Evolutionary conservation across 1,139 yeast genomes (phyloP).

Genomic region (Suhomyces yuchorum): DNA sequence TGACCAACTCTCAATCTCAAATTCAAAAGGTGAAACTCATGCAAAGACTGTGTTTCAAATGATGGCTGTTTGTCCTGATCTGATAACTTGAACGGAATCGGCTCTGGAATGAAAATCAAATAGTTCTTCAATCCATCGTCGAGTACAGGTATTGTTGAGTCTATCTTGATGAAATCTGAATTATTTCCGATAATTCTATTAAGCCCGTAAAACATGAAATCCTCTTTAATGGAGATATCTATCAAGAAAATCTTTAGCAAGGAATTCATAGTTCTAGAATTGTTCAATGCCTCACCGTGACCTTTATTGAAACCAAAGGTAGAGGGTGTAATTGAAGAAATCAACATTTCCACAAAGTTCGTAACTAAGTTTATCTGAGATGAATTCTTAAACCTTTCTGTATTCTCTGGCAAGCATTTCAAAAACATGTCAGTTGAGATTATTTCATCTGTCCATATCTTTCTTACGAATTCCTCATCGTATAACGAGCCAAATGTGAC

Average conservation of each 20-base stretch:
- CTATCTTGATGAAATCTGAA: conserved; percentile 36
- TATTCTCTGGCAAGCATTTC: conserved; percentile 40
- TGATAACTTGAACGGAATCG: conserved; percentile 24
- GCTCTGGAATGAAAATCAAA: conserved; percentile 35
- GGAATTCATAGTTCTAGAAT: conserved; percentile 34
- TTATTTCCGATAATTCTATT: conserved; percentile 58
- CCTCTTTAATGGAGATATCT: conserved; percentile 44
- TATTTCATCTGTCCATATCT: conserved; percentile 29
- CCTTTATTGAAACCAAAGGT: conserved; percentile 24
- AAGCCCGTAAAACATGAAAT: conserved; percentile 52
- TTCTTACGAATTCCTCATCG: conserved; percentile 23
- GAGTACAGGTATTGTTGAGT: conserved; percentile 33
- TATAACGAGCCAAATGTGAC: conserved; percentile 29
- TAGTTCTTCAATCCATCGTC: conserved; percentile 29
- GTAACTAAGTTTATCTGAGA: conserved; percentile 44
- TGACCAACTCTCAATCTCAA: conserved; percentile 44
- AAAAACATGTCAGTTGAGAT: conserved; percentile 28
- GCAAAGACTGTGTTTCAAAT: conserved; percentile 32
- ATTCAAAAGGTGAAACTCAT: conserved; percentile 46
- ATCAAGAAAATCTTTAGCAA: conserved; percentile 41
- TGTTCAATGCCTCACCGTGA: conserved; percentile 18
- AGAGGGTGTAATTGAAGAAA: conserved; percentile 38
- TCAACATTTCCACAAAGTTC: conserved; percentile 44
- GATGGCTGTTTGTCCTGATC: conserved; percentile 10
- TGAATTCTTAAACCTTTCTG: conserved; percentile 39